Base-by-base conservation (phyloP, 2,329 filamentous ascomycete genomes). In the Tolypocladium ophioglossoides region DNA sequence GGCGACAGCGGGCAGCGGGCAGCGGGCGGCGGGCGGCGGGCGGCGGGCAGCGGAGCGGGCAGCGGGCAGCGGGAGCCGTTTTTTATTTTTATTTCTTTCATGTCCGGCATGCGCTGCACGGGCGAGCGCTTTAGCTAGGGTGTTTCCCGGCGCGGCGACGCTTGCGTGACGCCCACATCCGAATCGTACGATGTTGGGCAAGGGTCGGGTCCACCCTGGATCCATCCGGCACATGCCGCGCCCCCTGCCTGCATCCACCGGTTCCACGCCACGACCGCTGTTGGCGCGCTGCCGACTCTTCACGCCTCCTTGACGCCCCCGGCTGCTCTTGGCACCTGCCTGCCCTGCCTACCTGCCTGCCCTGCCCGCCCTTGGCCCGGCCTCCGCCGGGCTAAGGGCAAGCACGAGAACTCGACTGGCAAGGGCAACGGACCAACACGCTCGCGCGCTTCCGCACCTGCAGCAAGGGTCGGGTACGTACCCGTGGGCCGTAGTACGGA, bases 131-230 rank as follows among this genome's bases (percentile, higher is more conserved):
- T 30, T 46, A 44, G 22, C 40, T 24, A 27, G 24, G 24, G 27
- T n/a, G 12, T n/a, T 32, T 50, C 48, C 34, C 20, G 39, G 20
- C 48, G 14, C 22, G 34, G 48, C 34, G 48, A 30, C 48, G 39
- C 49, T 30, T 40, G 35, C 34, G 47, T 49, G 44, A 48, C 52
- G 18, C 52, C 35, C 41, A 41, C 53, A 37, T 52, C 54, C 49
- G 32, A 37, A 54, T 56, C 55, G 41, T 56, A 56, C 52, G 55
- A 56, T 56, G 35, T 53, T 38, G 24, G 52, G 22, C 30, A 30
- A 7, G 30, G 30, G 3, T 3, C 27, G 6, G n/a, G n/a, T 27
- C 27, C 27, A 37, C 24, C 32, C 39, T 37, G 50, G 50, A 22
- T 22, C 48, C 54, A 32, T 48, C 52, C 54, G 54, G 54, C 52